Evolutionary conservation across 2,329 filamentous ascomycete genomes (phyloP), one percentile per base, ranked within the genome.

Genomic region (Bipolaris victoriae): DNA sequence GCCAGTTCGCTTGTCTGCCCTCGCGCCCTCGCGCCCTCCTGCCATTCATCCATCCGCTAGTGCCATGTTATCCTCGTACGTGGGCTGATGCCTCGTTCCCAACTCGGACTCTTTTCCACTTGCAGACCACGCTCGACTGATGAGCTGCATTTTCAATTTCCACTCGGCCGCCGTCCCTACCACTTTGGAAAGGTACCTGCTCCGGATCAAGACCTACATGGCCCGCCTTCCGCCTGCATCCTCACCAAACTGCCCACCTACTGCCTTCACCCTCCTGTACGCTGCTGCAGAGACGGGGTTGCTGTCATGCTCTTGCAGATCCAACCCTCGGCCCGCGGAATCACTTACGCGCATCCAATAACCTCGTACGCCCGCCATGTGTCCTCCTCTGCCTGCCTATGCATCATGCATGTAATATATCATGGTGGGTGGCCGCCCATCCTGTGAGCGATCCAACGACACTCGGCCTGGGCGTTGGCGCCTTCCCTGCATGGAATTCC

Each of bases 281-380:
- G 63, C 62, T 26, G 46, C 65, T 71, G 69, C 67, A 73, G 41
- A 55, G 63, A 64, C 70, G 61, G 65, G 70, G 71, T 65, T 67
- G 44, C 60, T 70, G 62, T 70, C 71, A 74, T 72, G 68, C 63
- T 64, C 67, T 63, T 73, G 73, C 73, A 75, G 73, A 73, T 75
- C 72, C 52, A 72, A 64, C 64, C 64, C 61, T 58, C 68, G 72
- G 72, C 63, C 68, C 69, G 70, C 66, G 68, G 72, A 65, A 68
- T 40, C 18, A 55, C 58, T 62, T 72, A 69, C 73, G 71, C 73
- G 69, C 66, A 37, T 58, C 70, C 64, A 68, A 68, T 72, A 43
- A 49, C 44, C 29, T 52, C 52, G 18, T 49, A 11, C 41, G 43
- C 52, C 46, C 55, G 51, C 60, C 47, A 64, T 67, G 63, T 41